Conservation (phyloP, 2,329 filamentous ascomycete species). For the Trichophyton mentagrophytes region DNA sequence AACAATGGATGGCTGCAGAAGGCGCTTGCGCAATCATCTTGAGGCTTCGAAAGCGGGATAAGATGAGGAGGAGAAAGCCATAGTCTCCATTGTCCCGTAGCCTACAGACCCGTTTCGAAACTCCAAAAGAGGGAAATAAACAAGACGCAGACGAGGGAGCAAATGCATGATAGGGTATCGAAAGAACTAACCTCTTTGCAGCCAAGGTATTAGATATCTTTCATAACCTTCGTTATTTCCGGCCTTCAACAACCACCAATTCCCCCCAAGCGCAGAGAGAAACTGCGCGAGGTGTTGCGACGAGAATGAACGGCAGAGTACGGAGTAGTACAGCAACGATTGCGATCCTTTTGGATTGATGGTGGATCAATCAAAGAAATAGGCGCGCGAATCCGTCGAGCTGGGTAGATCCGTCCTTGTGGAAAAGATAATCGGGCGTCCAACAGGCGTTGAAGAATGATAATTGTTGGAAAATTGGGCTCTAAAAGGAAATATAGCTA, state of each 20-base stretch:
- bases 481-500: background rate
- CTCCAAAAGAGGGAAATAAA: background rate
- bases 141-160: background rate
- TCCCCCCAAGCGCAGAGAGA: background rate
- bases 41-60: background rate
- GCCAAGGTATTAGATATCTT: background rate
- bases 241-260: background rate
- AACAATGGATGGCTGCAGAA: conserved; percentile 1
- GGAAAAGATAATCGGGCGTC: background rate
- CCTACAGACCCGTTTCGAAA: background rate
- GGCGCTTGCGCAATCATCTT: background rate
- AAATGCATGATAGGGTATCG: background rate
- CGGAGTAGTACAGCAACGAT: background rate
- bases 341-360: background rate
- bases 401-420: background rate
- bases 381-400: background rate
- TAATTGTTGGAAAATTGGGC: background rate
- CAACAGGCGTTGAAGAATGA: background rate
- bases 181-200: background rate
- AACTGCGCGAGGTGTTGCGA: background rate
- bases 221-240: background rate
- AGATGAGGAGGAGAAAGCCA: background rate
- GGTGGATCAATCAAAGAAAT: conserved; percentile 1
- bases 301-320: background rate
- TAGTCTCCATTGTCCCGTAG: background rate